Conservation (phyloP, 805 yeast species). For the Maudiozyma barnettii region DNA sequence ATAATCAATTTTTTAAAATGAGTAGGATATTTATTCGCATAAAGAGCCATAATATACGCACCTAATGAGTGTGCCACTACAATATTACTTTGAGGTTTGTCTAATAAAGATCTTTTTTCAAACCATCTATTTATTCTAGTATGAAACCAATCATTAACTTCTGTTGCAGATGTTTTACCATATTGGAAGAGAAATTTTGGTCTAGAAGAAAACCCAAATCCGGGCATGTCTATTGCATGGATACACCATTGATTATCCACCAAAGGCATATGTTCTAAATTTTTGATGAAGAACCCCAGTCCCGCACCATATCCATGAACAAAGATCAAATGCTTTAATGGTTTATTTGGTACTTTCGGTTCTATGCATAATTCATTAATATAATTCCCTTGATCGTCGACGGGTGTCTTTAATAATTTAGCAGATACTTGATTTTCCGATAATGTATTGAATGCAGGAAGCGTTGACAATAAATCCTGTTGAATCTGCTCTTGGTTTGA, state of each 20-base stretch:
- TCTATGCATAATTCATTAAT: slow-evolving; percentile 71
- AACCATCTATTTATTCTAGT: slow-evolving; percentile 43
- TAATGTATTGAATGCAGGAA: slow-evolving; percentile 34
- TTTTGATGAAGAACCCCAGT: slow-evolving; percentile 71
- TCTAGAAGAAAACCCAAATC: slow-evolving; percentile 84
- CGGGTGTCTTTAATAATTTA: slow-evolving; percentile 30
- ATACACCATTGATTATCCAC: slow-evolving; percentile 49
- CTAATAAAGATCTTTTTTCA: slow-evolving; percentile 18
- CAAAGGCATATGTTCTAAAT: slow-evolving; percentile 46
- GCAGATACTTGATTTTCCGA: slow-evolving; percentile 9
- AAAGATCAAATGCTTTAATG: slow-evolving; percentile 48
- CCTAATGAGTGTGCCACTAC: slow-evolving; percentile 88
- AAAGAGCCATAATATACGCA: slow-evolving; percentile 66
- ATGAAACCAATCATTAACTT: slow-evolving; percentile 33
- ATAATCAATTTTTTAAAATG: slow-evolving; percentile 61
- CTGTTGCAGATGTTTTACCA: slow-evolving; percentile 13
- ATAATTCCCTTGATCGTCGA: slow-evolving; percentile 38
- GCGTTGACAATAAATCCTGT: slow-evolving; percentile 34
- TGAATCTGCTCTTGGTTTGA: slow-evolving; percentile 38
- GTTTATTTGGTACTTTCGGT: slow-evolving; percentile 31
- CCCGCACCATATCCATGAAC: slow-evolving; percentile 97
- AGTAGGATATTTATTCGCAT: slow-evolving; percentile 51
- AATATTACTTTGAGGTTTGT: slow-evolving; percentile 36
- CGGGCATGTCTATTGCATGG: slow-evolving; percentile 81
- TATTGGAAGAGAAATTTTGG: slow-evolving; percentile 48